Evolutionary conservation across 2,329 filamentous ascomycete species (phyloP).

Genomic region (Pezicula carpinea): DNA sequence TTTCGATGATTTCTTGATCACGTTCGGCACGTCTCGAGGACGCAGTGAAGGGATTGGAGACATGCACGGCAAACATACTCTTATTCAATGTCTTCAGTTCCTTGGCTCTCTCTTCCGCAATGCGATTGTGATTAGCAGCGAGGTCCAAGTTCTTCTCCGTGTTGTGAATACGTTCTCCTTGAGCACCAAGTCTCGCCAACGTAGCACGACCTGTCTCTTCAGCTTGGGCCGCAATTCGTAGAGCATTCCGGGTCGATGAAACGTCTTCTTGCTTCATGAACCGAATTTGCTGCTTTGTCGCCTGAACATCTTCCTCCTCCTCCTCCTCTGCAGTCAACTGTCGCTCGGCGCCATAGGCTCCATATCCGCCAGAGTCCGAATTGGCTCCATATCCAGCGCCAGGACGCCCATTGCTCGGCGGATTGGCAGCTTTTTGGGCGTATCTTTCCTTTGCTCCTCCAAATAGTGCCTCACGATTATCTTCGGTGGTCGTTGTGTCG

Average conservation of each 20-base stretch:
- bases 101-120: constrained; percentile 73
- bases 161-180: constrained; percentile 77
- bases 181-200: constrained; percentile 67
- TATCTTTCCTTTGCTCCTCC: constrained; percentile 31
- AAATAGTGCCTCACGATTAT: constrained; percentile 61
- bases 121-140: constrained; percentile 68
- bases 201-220: constrained; percentile 69
- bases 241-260: constrained; percentile 64
- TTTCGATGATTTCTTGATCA: constrained; percentile 66
- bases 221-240: constrained; percentile 62
- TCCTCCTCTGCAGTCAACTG: constrained; percentile 75
- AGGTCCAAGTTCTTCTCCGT: constrained; percentile 80
- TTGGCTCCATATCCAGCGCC: constrained; percentile 23
- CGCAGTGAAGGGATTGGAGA: constrained; percentile 72
- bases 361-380: constrained; percentile 31
- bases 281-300: constrained; percentile 69
- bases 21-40: constrained; percentile 58
- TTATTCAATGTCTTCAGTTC: constrained; percentile 83
- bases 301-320: constrained; percentile 68
- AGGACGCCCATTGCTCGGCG: constrained; percentile 19
- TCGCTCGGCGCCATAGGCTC: constrained; percentile 62
- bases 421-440: constrained; percentile 17
- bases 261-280: constrained; percentile 76
- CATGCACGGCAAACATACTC: constrained; percentile 85
- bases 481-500: constrained; percentile 38